A percentile compares a stretch with the other conserved stretches of the same genome.
Conservation (phyloP, 768 basidiomycete species). For the Termitomyces sp. region DNA sequence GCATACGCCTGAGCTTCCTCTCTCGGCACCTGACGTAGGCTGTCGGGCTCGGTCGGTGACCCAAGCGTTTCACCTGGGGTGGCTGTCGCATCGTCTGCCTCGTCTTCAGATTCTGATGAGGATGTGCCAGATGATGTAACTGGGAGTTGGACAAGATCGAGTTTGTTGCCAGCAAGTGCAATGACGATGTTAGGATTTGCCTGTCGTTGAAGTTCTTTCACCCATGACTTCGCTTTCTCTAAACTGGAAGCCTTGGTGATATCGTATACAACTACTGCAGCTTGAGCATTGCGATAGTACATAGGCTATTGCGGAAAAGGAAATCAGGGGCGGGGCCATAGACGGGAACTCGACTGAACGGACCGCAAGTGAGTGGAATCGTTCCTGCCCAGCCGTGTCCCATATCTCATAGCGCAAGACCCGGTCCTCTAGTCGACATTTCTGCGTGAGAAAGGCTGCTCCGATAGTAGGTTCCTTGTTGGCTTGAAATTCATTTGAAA, state of each 20-base stretch:
- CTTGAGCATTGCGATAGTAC: conserved; percentile 98
- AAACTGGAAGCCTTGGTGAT: conserved; percentile 93
- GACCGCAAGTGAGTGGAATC: conserved; percentile 95
- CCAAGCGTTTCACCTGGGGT: conserved; percentile 70
- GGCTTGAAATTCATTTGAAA: conserved; percentile 95
- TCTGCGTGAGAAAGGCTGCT: conserved; percentile 93
- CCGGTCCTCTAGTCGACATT: conserved; percentile 92
- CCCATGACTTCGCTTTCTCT: conserved; percentile 99
- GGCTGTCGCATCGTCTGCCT: conserved; percentile 88
- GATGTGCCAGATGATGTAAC: conserved; percentile 44
- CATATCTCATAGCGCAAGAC: conserved; percentile 94
- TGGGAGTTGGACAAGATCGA: conserved; percentile 79
- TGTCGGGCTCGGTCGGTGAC: conserved; percentile 57
- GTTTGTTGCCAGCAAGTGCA: conserved; percentile 96
- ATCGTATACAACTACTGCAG: conserved; percentile 97
- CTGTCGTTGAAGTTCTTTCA: conserved; percentile 97
- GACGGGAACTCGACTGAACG: conserved; percentile 24
- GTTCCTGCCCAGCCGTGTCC: conserved; percentile 94
- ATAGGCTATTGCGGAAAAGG: conserved; percentile 60
- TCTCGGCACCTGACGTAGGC: conserved; percentile 80
- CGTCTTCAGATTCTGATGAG: conserved; percentile 74
- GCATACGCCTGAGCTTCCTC: conserved; percentile 98
- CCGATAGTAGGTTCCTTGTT: conserved; percentile 99
- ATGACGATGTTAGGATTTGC: conserved; percentile 99
- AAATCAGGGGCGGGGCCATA: conserved; percentile 8